Evolutionary conservation across 768 basidiomycete genomes (phyloP), one percentile per base, ranked within the genome.

Genomic region (Leucosporidium yakuticum): DNA sequence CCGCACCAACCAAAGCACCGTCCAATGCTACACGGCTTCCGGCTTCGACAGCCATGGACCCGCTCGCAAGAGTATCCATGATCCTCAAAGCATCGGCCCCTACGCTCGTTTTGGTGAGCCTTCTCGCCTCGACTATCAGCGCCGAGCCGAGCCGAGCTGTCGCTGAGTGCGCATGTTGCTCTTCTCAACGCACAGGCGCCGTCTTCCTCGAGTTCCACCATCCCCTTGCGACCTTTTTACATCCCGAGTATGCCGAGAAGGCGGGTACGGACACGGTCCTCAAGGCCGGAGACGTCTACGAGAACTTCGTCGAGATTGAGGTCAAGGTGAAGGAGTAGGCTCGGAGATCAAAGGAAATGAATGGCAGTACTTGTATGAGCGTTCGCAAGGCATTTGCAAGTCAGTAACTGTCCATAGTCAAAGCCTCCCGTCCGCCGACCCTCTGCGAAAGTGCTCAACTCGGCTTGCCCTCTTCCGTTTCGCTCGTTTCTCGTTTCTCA

Each of bases 121-220:
- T 2, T 3, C 4, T 21, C 56, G 5, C 56, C 12, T 12, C 12
- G n/a, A 25, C 20, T 3, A 36, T 5, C 32, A 31, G 2, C n/a
- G 7, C 29, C 20, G 44, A 23, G 11, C 27, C 0, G n/a, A n/a
- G 36, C 12, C 1, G 15, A 23, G 11, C 27, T 0, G 25, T 48
- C 47, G 29, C 25, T 8, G n/a, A n/a, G n/a, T n/a, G n/a, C n/a
- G n/a, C n/a, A 44, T 53, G 8, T 23, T 5, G 25, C 44, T 63
- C 53, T 25, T 29, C 49, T 27, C 4, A 0, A 14, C 11, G 11
- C 44, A 62, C 60, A 62, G 63, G 65, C 19, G 62, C 60, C n/a
- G 53, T 69, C 1, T 73, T 73, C 34, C 58, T 73, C 32, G 71
- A 73, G 61, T 73, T 73, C 49, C 71, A 73, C 14, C 50, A 62